Base-by-base conservation (phyloP, 2,329 filamentous ascomycete species). In the Hypoxylon sp. region DNA sequence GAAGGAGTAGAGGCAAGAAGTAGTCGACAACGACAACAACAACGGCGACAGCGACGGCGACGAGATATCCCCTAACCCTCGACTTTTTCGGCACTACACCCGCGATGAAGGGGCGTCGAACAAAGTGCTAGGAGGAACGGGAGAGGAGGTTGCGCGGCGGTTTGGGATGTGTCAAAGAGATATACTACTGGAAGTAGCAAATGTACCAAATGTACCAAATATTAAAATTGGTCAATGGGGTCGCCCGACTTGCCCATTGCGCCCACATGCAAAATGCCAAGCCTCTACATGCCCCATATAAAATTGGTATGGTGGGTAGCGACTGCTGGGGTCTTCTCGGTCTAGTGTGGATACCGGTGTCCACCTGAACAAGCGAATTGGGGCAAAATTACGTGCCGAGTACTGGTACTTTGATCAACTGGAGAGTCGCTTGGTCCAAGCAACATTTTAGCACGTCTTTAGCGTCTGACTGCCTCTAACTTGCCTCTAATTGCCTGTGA, bases 201-300 rank as follows among this genome's bases (percentile, higher is more conserved):
- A 43, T 21, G 38, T 19, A 19, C 2, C 9, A 17, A 25, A 25
- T 25, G n/a, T 43, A 43, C 17, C 38, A 65, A 67, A 63, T 63
- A 59, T 63, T 67, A 68, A 68, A 68, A 68, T 65, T 68, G 65
- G 58, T 68, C 61, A 65, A 68, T 68, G 65, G 65, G 30, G 38
- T 43, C 38, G 38, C 17, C 38, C 38, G 53, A 38, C 57, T 45
- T 59, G 49, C 51, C 62, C 58, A 65, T 55, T 62, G 45, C 50
- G 60, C 65, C 68, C 68, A 71, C 68, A 71, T 71, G 65, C 60
- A 66, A 71, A 67, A 67, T 71, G 68, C 68, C 68, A 71, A 69
- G 68, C 43, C 57, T 41, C 19, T 50, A 30, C 51, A 43, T 36
- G 30, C 52, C 52, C 67, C 64, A 63, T 45, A 62, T 36, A 68